A percentile compares a stretch with the other conserved stretches of the same genome.
These are phyloP conservation scores for Auricularia sp. DNA, from an alignment of 768 basidiomycete genomes.

Conservation along the genomic window DNA sequence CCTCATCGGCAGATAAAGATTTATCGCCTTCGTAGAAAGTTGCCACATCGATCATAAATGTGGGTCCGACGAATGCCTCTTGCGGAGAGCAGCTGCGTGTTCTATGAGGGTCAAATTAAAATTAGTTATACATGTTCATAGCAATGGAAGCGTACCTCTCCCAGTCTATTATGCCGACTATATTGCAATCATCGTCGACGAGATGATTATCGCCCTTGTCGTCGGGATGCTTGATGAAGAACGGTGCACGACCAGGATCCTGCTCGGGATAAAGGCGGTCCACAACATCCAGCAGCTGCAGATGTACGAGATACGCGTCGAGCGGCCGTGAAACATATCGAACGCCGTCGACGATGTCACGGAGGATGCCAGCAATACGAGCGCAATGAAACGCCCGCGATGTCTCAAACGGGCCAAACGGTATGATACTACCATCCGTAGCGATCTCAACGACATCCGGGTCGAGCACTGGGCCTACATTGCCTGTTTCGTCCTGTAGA, in stretches of 20 bases:
- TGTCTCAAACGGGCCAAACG: conserved; percentile 1
- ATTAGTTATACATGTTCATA: neutral
- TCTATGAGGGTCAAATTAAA: neutral
- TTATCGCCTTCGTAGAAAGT: conserved; percentile 8
- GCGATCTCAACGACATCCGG: neutral
- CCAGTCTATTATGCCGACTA: conserved; percentile 22
- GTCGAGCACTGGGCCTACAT: neutral
- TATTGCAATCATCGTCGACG: conserved; percentile 14
- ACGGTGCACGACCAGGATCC: neutral
- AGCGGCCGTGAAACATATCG: neutral
- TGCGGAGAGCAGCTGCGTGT: conserved; percentile 14
- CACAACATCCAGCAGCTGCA: conserved; percentile 3
- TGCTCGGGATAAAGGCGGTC: neutral
- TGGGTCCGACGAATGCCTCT: conserved; percentile 10
- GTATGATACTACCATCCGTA: neutral
- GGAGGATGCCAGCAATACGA: neutral
- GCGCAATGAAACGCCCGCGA: neutral
- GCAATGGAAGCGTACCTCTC: conserved; percentile 11
- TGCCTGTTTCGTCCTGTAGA: neutral
- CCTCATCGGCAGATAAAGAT: conserved; percentile 4
- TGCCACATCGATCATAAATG: conserved; percentile 8
- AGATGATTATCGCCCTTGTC: conserved; percentile 20
- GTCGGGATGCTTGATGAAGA: conserved; percentile 15
- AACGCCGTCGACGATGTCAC: neutral
- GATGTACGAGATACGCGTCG: conserved; percentile 7